These are phyloP conservation scores for Neolentinus lepideus DNA, from an alignment of 1,284 basidiomycete species.

Conservation along the genomic window DNA sequence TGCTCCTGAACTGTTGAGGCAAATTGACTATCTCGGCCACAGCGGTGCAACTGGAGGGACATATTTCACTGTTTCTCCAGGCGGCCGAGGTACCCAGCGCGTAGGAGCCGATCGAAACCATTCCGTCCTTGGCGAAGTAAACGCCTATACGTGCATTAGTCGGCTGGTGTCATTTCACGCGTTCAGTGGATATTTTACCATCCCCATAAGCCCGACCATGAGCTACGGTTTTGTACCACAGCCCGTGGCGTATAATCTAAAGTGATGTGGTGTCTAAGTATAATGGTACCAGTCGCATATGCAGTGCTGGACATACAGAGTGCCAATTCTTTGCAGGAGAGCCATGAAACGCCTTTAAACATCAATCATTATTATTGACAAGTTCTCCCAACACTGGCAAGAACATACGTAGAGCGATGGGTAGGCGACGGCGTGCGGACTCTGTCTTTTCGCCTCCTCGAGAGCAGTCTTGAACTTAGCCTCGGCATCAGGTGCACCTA, in stretches of 20 bases:
- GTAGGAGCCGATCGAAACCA: constrained; percentile 37
- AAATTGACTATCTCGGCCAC: constrained; percentile 57
- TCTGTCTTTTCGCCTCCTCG: constrained; percentile 23
- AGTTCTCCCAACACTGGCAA: background rate
- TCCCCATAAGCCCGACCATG: constrained; percentile 54
- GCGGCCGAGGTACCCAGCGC: constrained; percentile 22
- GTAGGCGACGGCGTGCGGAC: constrained; percentile 33
- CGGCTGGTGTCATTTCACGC: background rate
- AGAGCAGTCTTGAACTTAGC: constrained; percentile 46
- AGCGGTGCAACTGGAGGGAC: constrained; percentile 40
- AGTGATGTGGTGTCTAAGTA: too few relatives aligned
- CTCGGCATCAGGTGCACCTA: constrained; percentile 59
- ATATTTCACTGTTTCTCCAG: constrained; percentile 42
- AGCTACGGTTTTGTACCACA: constrained; percentile 45
- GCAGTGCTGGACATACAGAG: constrained; percentile 33
- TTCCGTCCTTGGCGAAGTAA: constrained; percentile 53
- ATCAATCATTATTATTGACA: background rate
- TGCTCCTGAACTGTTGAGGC: constrained; percentile 39
- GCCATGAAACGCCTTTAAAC: constrained; percentile 51
- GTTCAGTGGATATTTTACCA: constrained; percentile 25
- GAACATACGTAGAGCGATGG: constrained; percentile 47
- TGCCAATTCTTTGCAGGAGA: constrained; percentile 57
- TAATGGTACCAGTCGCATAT: too few relatives aligned
- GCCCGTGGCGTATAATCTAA: constrained; percentile 54
- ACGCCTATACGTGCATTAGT: constrained; percentile 34